These are phyloP conservation scores for Tanacetum coccineum DNA, from an alignment of 129 eudicot genomes.

Conservation along the genomic window DNA sequence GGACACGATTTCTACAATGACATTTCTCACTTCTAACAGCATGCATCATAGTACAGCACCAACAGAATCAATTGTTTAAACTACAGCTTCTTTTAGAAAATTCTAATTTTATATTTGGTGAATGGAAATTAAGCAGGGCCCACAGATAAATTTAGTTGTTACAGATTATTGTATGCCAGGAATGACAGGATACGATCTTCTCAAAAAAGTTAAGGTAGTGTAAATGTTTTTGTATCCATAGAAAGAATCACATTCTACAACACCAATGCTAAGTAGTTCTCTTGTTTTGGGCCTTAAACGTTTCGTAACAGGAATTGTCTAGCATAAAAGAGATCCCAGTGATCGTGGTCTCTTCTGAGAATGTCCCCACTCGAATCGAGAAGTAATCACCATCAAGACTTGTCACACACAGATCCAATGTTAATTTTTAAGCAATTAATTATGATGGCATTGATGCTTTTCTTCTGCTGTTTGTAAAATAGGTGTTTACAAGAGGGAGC, in stretches of 20 bases:
- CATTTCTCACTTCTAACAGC: neutral
- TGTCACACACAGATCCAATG: neutral
- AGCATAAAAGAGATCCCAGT: constrained; percentile 70
- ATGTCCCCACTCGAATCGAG: constrained; percentile 62
- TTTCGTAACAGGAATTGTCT: constrained; percentile 57
- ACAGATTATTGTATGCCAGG: constrained; percentile 83
- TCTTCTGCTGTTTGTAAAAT: constrained; percentile 11
- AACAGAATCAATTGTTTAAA: neutral
- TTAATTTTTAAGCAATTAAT: neutral
- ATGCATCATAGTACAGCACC: neutral
- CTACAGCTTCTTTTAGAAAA: neutral
- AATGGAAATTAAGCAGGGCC: constrained; percentile 34
- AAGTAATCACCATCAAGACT: constrained; percentile 35
- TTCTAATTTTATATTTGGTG: constrained; percentile 2
- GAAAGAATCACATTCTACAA: neutral
- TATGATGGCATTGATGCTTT: too few relatives aligned
- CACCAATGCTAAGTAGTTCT: neutral
- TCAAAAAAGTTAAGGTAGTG: constrained; percentile 72
- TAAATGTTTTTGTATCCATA: neutral
- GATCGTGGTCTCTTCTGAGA: constrained; percentile 76
- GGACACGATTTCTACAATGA: constrained; percentile 1
- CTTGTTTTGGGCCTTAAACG: neutral
- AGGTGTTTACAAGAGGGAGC: constrained; percentile 90
- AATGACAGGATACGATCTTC: constrained; percentile 84
- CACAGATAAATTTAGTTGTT: constrained; percentile 58